Evolutionary conservation across 2,329 filamentous ascomycete genomes (phyloP), one percentile per base, ranked within the genome.

Genomic region (Penicillium occitanis): DNA sequence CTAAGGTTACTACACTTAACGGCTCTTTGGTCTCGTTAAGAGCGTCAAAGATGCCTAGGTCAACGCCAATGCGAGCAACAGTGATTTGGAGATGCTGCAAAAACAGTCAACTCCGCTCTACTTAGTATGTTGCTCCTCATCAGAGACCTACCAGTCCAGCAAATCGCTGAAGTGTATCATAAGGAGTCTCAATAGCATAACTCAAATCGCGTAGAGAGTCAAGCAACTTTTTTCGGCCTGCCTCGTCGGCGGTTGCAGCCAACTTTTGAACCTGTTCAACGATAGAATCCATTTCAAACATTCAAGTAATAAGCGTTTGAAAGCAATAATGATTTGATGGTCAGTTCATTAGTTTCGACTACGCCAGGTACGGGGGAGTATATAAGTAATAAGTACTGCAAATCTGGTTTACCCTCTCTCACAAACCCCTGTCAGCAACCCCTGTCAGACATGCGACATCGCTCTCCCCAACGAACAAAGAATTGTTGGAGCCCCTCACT

Each of bases 1-100:
- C 64, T 5, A 74, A 46, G 14, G 68, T 28, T 30, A 28, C 37
- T 4, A 70, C 66, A 37, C 37, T 72, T 5, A 72, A 25, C 48
- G 68, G 65, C 10, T 65, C 37, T 11, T 67, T 50, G 19, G 19
- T 59, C 7, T 65, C 10, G n/a, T 11, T 5, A 1, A 48, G 19
- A 22, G n/a, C n/a, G n/a, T 48, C n/a, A 48, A 48, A 48, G n/a
- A 48, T 19, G 19, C 19, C 44, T 11, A 48, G 19, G n/a, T 48
- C 44, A 48, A 48, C 19, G 10, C 44, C 44, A 22, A 48, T 22
- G 3, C n/a, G 44, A 22, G 42, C 42, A 44, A 44, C 42, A 8
- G 42, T 44, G 42, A 44, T 44, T 44, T 44, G 17, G 14, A 44
- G 42, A 44, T 44, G 42, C 42, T 44, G 42, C 14, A 8, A 6